Conservation (phyloP, 306 rosid species). For the Dalbergia cochinchinensis region DNA sequence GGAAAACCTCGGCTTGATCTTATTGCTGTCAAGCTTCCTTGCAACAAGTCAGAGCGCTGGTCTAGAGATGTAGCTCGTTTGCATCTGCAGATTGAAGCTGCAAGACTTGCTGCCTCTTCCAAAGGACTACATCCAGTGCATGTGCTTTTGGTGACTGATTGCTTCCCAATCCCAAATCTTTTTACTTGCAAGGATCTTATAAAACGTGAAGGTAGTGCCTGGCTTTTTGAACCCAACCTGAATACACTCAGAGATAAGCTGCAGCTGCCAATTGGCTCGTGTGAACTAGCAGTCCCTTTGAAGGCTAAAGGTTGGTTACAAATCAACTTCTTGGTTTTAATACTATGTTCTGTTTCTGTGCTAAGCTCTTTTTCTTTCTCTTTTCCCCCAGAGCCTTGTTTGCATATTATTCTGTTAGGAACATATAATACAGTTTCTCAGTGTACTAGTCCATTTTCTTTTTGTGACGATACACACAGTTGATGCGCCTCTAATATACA, state of each 20-base stretch:
- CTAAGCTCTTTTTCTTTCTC: background rate
- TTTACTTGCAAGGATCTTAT: constrained; percentile 78
- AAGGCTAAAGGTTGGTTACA: constrained; percentile 77
- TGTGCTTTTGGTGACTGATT: constrained; percentile 76
- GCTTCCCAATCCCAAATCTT: constrained; percentile 79
- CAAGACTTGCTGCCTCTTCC: constrained; percentile 79
- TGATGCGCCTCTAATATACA: background rate
- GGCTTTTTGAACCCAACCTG: constrained; percentile 79
- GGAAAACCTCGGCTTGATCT: constrained; percentile 80
- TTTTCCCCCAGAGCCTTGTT: background rate
- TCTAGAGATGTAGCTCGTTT: constrained; percentile 86
- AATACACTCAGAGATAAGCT: constrained; percentile 70
- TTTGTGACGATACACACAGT: background rate
- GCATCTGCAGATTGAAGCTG: constrained; percentile 95
- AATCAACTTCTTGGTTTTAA: constrained; percentile 8
- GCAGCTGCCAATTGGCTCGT: constrained; percentile 81
- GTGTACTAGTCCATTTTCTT: background rate
- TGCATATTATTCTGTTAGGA: constrained; percentile 3
- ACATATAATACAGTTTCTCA: background rate
- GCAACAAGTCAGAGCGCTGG: constrained; percentile 76
- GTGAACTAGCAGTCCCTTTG: constrained; percentile 85
- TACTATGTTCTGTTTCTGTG: constrained; percentile 15
- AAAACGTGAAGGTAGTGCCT: constrained; percentile 66
- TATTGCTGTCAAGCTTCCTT: constrained; percentile 87
- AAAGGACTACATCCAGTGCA: constrained; percentile 72